These are phyloP conservation scores for Colletotrichum sp. DNA, from an alignment of 2,329 filamentous ascomycete species.

Conservation along the genomic window DNA sequence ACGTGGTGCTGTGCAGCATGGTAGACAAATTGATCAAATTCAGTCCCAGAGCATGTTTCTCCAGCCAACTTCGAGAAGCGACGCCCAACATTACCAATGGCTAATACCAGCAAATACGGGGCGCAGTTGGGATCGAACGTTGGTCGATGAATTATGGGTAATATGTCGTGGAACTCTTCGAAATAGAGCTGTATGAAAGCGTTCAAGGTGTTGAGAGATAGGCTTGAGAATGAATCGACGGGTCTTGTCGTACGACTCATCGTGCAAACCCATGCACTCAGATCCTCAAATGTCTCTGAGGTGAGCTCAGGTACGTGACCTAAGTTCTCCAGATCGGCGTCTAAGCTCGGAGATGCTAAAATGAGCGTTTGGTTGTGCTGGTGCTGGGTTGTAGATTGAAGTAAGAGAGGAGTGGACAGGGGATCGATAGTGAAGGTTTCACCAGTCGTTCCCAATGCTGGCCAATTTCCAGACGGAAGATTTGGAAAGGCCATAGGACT, in stretches of 20 bases:
- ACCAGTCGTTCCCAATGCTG: background rate
- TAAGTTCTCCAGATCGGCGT: background rate
- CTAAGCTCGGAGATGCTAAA: too few species aligned
- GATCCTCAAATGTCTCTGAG: background rate
- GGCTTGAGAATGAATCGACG: too few species aligned
- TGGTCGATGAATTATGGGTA: background rate
- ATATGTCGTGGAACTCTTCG: background rate
- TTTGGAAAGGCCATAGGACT: background rate
- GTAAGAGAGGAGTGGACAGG: background rate
- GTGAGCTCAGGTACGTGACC: background rate
- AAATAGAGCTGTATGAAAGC: slow-evolving; percentile 1
- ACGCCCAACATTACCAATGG: background rate
- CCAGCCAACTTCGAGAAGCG: background rate
- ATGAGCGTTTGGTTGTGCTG: background rate
- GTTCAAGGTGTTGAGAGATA: background rate
- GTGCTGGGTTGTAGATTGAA: background rate
- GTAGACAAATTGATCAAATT: background rate
- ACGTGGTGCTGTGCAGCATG: background rate
- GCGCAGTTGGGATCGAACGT: background rate
- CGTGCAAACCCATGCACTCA: background rate
- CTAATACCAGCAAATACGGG: background rate
- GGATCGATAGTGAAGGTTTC: background rate
- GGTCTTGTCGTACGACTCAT: background rate
- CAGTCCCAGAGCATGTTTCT: background rate
- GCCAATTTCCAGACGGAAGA: background rate